Conservation (phyloP, 2,329 filamentous ascomycete species). For the Arthroderma sp. region DNA sequence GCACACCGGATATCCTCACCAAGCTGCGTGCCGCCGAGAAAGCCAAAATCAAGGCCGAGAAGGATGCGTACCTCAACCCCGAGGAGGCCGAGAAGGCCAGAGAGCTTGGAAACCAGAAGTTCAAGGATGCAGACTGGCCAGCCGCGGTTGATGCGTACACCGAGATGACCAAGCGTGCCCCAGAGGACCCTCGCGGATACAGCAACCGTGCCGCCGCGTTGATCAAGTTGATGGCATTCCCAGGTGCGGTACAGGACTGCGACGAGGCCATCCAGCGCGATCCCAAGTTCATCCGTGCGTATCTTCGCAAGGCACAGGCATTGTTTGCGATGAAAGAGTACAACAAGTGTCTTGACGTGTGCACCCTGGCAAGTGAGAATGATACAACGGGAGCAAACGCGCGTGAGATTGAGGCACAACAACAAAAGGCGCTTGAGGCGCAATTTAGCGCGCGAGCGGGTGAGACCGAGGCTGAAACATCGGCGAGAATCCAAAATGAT, state of each 20-base stretch:
- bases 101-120: conserved; percentile 88
- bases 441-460: conserved; percentile 87
- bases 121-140: conserved; percentile 94
- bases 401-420: conserved; percentile 84
- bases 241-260: conserved; percentile 84
- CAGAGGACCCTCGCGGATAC: conserved; percentile 85
- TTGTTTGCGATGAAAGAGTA: conserved; percentile 98
- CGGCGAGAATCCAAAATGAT: conserved; percentile 77
- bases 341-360: conserved; percentile 83
- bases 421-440: conserved; percentile 78
- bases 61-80: conserved; percentile 72
- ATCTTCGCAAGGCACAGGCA: conserved; percentile 90
- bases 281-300: conserved; percentile 83
- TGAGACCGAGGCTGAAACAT: conserved; percentile 91
- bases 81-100: conserved; percentile 90
- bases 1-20: conserved; percentile 80
- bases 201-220: conserved; percentile 95
- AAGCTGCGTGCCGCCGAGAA: conserved; percentile 90
- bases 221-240: conserved; percentile 93
- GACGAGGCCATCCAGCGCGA: conserved; percentile 84
- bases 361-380: conserved; percentile 63
- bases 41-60: conserved; percentile 62
- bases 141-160: conserved; percentile 85
- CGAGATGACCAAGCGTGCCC: conserved; percentile 94
- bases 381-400: conserved; percentile 70